These are phyloP conservation scores for Fraxinus cuspidata DNA, from an alignment of 257 asterid genomes.

Conservation along the genomic window DNA sequence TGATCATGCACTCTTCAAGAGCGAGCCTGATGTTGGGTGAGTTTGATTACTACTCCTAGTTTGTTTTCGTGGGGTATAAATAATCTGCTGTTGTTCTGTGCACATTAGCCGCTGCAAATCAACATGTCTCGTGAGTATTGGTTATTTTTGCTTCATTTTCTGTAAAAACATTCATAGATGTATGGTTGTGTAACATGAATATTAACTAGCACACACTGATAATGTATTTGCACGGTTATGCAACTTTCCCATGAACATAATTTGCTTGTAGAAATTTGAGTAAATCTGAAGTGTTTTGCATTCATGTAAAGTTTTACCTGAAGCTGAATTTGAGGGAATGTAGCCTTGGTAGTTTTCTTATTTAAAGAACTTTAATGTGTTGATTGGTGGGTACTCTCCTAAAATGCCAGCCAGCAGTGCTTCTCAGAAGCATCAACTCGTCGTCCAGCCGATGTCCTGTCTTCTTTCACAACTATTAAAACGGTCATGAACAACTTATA, in stretches of 20 bases:
- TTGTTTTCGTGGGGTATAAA: slow-evolving; percentile 1
- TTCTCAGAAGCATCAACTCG: slow-evolving; percentile 84
- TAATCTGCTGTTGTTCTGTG: slow-evolving; percentile 14
- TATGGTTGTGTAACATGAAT: not conserved
- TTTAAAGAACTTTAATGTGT: slow-evolving; percentile 11
- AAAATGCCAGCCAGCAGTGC: slow-evolving; percentile 74
- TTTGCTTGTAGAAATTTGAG: not conserved
- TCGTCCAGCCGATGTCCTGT: slow-evolving; percentile 87
- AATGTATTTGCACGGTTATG: not conserved
- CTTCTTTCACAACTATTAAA: slow-evolving; percentile 87
- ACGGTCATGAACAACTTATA: slow-evolving; percentile 81
- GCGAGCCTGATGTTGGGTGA: slow-evolving; percentile 96
- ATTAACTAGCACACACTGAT: not conserved
- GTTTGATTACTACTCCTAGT: slow-evolving; percentile 22
- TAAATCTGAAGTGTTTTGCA: slow-evolving; percentile 1
- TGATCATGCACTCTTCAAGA: slow-evolving; percentile 79
- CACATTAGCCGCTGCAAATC: not conserved
- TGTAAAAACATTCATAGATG: not conserved
- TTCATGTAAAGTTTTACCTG: not conserved
- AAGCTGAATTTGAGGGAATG: slow-evolving; percentile 13
- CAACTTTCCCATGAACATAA: not conserved
- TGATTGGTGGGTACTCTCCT: slow-evolving; percentile 33
- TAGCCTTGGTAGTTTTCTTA: not conserved
- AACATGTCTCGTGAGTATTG: not conserved
- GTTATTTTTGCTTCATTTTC: not conserved